These are phyloP conservation scores for Psilocybe cyanescens DNA, from an alignment of 768 basidiomycete species.

Conservation along the genomic window DNA sequence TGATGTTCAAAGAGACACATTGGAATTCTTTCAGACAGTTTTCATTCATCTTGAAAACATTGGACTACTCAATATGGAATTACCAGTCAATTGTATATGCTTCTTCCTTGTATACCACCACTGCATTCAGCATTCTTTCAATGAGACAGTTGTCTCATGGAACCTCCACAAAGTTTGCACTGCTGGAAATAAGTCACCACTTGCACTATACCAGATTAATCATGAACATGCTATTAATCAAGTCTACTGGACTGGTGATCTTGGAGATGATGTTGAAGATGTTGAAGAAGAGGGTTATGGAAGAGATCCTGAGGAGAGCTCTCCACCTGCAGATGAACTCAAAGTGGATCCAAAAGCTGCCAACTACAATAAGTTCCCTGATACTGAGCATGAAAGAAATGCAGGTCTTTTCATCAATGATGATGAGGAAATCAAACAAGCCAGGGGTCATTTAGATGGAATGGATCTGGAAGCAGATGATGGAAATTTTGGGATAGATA, in stretches of 20 bases:
- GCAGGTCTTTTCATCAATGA: slow-evolving; percentile 13
- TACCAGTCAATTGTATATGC: slow-evolving; percentile 1
- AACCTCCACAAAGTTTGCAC: slow-evolving; percentile 15
- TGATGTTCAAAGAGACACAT: slow-evolving; percentile 28
- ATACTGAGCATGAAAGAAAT: background rate
- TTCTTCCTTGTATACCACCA: slow-evolving; percentile 9
- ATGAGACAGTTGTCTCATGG: slow-evolving; percentile 13
- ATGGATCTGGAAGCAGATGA: slow-evolving; percentile 13
- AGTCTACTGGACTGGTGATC: slow-evolving; percentile 16
- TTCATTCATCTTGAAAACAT: slow-evolving; percentile 30
- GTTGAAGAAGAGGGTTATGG: slow-evolving; percentile 2
- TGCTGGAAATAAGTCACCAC: slow-evolving; percentile 12
- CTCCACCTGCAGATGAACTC: slow-evolving; percentile 15
- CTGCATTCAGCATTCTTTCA: slow-evolving; percentile 11
- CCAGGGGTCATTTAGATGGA: slow-evolving; percentile 3
- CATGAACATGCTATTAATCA: slow-evolving; percentile 5
- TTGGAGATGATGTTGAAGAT: slow-evolving; percentile 3
- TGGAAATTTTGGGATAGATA: slow-evolving; percentile 16
- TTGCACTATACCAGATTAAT: slow-evolving; percentile 13
- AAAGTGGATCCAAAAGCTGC: slow-evolving; percentile 1
- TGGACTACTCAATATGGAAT: slow-evolving; percentile 25
- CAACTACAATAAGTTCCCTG: background rate
- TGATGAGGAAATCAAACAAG: slow-evolving; percentile 13
- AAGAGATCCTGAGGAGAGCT: slow-evolving; percentile 1
- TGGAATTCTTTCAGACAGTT: slow-evolving; percentile 30